A percentile compares a stretch with the other conserved stretches of the same genome.
phyloP scores from a whole-genome alignment of 768 basidiomycete genomes.

The Cyathus striatus region DNA sequence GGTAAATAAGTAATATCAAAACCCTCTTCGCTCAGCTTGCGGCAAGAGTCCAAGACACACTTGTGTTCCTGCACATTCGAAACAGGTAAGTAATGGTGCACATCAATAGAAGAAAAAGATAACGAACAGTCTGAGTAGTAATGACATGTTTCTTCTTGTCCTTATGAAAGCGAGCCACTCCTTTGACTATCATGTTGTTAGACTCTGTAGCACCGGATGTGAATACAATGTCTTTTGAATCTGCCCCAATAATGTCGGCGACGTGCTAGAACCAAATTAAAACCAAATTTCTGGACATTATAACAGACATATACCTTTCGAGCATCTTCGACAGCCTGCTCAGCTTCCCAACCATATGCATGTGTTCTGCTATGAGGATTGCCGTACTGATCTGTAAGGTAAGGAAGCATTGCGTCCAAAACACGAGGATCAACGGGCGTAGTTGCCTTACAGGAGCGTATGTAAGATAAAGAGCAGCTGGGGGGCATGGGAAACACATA shows the following conservation, averaged over 20 bases:
- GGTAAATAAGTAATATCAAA: constrained; percentile 99
- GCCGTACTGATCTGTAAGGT: constrained; percentile 90
- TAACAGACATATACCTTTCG: constrained; percentile 52
- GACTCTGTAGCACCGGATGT: constrained; percentile 98
- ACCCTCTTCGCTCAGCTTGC: constrained; percentile 92
- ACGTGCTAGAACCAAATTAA: constrained; percentile 53
- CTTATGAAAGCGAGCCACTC: constrained; percentile 91
- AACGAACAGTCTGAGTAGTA: constrained; percentile 84
- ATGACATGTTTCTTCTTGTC: constrained; percentile 92
- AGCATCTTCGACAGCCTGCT: constrained; percentile 88
- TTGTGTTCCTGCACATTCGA: constrained; percentile 79
- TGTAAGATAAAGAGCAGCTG: constrained; percentile 7
- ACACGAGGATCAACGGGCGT: constrained; percentile 97
- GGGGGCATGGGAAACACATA: constrained; percentile 15
- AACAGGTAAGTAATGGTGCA: neutral
- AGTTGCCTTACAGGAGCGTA: constrained; percentile 63
- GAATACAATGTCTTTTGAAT: constrained; percentile 93
- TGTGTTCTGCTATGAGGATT: constrained; percentile 98
- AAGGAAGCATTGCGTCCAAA: constrained; percentile 95
- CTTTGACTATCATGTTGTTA: constrained; percentile 97
- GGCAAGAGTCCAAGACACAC: constrained; percentile 96
- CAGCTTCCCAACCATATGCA: constrained; percentile 99
- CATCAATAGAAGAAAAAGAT: neutral
- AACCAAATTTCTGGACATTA: neutral
- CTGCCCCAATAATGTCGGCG: constrained; percentile 90